Percentiles rank a stretch among this genome's conserved stretches.
phyloP scores from a whole-genome alignment of 257 asterid species.

The Anisodus tanguticus region DNA sequence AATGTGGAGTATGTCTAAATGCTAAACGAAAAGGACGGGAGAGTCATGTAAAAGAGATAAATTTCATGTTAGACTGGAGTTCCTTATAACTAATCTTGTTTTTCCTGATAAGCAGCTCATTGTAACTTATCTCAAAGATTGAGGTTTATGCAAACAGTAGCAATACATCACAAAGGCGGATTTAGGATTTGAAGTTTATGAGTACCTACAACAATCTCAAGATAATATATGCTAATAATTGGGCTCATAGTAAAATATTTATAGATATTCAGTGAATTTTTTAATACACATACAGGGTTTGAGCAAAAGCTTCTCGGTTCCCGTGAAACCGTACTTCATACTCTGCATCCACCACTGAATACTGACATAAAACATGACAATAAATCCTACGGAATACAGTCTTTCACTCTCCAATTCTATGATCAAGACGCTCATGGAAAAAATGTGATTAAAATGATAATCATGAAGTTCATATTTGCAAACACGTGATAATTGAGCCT shows the following conservation, averaged over 20 bases:
- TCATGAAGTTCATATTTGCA: neutral
- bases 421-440: neutral
- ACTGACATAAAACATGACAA: conserved; percentile 1
- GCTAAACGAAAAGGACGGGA: neutral
- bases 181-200: neutral
- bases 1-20: neutral
- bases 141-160: neutral
- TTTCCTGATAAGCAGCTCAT: neutral
- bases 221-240: neutral
- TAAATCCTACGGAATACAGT: neutral
- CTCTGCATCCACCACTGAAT: neutral
- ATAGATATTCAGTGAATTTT: neutral
- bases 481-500: neutral
- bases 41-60: neutral
- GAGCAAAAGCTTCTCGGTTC: neutral
- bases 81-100: neutral
- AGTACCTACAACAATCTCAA: neutral
- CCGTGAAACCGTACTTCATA: neutral
- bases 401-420: neutral
- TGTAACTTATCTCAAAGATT: neutral
- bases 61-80: neutral
- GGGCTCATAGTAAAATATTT: neutral
- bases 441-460: neutral
- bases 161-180: neutral
- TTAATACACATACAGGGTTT: neutral